These are phyloP conservation scores for Boletus patriciae DNA, from an alignment of 768 basidiomycete species.

Conservation along the genomic window DNA sequence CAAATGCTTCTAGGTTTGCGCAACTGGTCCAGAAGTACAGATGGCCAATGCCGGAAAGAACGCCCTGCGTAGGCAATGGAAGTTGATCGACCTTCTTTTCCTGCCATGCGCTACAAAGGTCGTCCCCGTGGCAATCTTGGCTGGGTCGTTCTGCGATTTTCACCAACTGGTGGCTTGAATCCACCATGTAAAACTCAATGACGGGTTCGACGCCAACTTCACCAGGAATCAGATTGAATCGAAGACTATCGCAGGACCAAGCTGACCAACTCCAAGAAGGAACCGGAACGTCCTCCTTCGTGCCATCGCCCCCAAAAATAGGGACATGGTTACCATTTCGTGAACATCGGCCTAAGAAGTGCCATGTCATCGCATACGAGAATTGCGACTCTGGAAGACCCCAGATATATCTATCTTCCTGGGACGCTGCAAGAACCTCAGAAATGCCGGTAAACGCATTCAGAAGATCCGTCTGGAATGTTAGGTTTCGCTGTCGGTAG, in stretches of 20 bases:
- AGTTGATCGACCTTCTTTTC: no score
- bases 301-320: slow-evolving; percentile 5
- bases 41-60: no score
- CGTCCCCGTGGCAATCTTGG: no score
- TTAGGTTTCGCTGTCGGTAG: slow-evolving; percentile 12
- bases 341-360: background rate
- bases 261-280: slow-evolving; percentile 24
- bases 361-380: slow-evolving; percentile 12
- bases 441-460: slow-evolving; percentile 18
- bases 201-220: no score
- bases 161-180: no score
- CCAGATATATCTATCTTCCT: slow-evolving; percentile 15
- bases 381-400: slow-evolving; percentile 17
- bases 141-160: no score
- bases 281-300: background rate
- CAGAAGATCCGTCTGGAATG: slow-evolving; percentile 13
- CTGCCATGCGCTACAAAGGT: no score
- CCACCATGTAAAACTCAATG: no score
- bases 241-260: background rate
- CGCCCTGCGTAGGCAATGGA: no score
- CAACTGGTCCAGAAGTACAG: no score
- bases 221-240: no score
- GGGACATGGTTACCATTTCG: slow-evolving; percentile 2
- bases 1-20: no score
- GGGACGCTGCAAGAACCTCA: slow-evolving; percentile 7